phyloP scores from a whole-genome alignment of 805 yeast species.

The Sugiyamaella lignohabitans region DNA sequence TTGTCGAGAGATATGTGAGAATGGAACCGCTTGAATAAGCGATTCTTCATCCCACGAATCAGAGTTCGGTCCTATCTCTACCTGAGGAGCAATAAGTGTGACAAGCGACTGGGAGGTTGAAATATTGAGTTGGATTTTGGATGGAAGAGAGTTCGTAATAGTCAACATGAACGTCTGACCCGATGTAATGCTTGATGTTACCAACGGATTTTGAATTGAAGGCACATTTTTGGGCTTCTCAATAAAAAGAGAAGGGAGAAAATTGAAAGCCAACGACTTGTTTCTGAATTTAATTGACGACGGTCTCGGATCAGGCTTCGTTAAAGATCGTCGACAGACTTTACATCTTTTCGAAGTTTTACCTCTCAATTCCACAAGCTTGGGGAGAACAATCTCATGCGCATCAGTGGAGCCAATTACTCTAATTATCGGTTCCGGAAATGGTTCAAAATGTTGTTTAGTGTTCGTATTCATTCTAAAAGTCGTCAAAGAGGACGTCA shows the following conservation, averaged over 20 bases:
- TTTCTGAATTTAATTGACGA: constrained; percentile 18
- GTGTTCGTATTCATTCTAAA: not conserved
- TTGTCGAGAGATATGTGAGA: constrained; percentile 22
- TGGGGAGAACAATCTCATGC: constrained; percentile 19
- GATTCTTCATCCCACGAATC: constrained; percentile 23
- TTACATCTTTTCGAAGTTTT: constrained; percentile 27
- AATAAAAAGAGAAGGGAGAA: constrained; percentile 21
- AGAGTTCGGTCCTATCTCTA: constrained; percentile 22
- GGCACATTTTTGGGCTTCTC: not conserved
- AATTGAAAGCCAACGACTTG: constrained; percentile 23
- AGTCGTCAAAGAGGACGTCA: not conserved
- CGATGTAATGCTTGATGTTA: not conserved
- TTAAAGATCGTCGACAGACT: constrained; percentile 30
- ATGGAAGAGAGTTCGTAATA: constrained; percentile 20
- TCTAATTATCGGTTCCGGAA: not conserved
- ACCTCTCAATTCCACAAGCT: constrained; percentile 24
- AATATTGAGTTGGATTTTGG: constrained; percentile 14
- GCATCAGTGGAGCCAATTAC: not conserved
- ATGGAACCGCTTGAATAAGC: constrained; percentile 24
- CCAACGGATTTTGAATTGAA: not conserved
- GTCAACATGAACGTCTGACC: constrained; percentile 13
- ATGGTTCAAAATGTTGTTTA: not conserved
- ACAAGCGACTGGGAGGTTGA: constrained; percentile 10
- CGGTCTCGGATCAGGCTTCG: constrained; percentile 29
- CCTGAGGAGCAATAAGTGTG: constrained; percentile 16